Evolutionary conservation across 2,329 filamentous ascomycete genomes (phyloP).

Genomic region (Claviceps humidiphila): DNA sequence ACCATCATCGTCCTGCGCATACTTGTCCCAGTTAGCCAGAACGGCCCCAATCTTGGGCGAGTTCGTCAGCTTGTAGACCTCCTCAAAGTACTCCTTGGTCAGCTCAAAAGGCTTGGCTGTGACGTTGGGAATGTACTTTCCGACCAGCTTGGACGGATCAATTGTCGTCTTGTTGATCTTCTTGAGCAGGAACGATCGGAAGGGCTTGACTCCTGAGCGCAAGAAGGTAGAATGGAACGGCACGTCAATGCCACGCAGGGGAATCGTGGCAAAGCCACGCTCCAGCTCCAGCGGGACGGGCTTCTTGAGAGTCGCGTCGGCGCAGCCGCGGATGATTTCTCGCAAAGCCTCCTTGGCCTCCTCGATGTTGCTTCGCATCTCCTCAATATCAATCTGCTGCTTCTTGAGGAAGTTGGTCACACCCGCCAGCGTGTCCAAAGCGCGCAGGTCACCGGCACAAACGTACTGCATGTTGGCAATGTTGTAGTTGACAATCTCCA

Average conservation of each 20-base stretch:
- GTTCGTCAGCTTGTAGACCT: conserved; percentile 91
- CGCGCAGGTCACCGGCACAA: conserved; percentile 56
- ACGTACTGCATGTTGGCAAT: conserved; percentile 67
- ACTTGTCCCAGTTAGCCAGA: conserved; percentile 77
- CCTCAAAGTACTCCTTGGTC: conserved; percentile 98
- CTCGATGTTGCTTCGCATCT: conserved; percentile 78
- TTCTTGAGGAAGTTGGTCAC: conserved; percentile 92
- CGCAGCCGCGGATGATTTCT: conserved; percentile 81
- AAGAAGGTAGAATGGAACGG: conserved; percentile 99
- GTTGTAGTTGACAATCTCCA: conserved; percentile 98
- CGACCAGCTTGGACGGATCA: conserved; percentile 88
- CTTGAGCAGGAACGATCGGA: conserved; percentile 96
- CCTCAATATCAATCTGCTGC: conserved; percentile 94
- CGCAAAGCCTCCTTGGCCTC: conserved; percentile 82
- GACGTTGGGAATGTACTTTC: conserved; percentile 98
- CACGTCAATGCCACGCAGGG: conserved; percentile 92
- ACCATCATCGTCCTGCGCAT: conserved; percentile 37
- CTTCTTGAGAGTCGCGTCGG: conserved; percentile 78
- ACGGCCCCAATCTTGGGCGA: conserved; percentile 63
- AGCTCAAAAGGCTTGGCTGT: conserved; percentile 91
- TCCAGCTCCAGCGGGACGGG: conserved; percentile 78
- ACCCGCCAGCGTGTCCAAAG: conserved; percentile 59
- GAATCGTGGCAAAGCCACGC: conserved; percentile 93
- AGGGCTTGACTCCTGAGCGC: conserved; percentile 95
- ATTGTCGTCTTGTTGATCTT: conserved; percentile 99